Percentiles rank a stretch among this genome's conserved stretches.
These are phyloP conservation scores for Calonectria montana DNA, from an alignment of 2,329 filamentous ascomycete genomes.

Conservation along the genomic window DNA sequence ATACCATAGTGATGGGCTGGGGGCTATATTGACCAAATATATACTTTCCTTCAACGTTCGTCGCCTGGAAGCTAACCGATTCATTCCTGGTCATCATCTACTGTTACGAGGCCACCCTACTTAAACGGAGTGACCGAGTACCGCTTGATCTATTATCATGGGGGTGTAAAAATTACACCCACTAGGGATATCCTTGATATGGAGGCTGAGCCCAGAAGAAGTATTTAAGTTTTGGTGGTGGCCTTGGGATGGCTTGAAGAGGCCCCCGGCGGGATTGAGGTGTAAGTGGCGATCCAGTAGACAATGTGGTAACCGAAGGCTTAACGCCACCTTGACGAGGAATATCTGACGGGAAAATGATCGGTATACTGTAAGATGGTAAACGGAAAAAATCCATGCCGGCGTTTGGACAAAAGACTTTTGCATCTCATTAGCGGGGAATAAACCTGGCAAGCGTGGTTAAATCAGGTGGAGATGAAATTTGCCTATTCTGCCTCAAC, in stretches of 20 bases:
- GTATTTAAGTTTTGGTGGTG: conserved; percentile 26
- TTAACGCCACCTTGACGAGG: conserved; percentile 32
- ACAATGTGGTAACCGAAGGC: conserved; percentile 36
- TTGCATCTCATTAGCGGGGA: neutral
- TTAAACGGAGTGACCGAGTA: neutral
- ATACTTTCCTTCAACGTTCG: neutral
- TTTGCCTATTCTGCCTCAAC: neutral
- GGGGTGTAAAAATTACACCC: neutral
- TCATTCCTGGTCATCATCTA: neutral
- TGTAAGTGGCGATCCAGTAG: conserved; percentile 11
- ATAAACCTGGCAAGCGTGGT: neutral
- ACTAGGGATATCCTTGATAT: neutral
- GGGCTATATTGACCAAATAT: neutral
- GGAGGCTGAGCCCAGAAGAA: conserved; percentile 7
- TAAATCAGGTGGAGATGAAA: neutral
- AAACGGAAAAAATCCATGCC: neutral
- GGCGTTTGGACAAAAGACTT: neutral
- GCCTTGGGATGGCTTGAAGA: neutral
- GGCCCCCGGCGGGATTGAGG: neutral
- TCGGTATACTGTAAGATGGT: neutral
- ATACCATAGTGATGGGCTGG: neutral
- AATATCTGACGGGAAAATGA: neutral
- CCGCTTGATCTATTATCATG: neutral
- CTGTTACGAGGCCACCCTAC: neutral
- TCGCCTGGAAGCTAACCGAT: neutral